Base-by-base conservation (phyloP, 768 basidiomycete genomes). In the Floccularia luteovirens region DNA sequence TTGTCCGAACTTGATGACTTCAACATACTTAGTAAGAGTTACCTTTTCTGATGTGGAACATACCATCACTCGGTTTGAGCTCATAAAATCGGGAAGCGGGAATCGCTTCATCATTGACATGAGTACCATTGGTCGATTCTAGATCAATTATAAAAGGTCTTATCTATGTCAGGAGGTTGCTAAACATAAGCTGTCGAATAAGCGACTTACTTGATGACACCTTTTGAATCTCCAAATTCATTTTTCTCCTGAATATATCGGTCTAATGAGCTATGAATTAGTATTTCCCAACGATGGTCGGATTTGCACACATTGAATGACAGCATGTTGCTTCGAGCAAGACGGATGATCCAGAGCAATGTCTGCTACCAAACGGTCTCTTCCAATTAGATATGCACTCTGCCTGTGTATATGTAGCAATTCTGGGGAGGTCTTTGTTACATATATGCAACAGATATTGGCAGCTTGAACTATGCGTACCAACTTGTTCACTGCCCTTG, bases 131-230 rank as follows among this genome's bases (percentile, higher is more conserved):
- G 2, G 96, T 97, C n/a, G 92, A 96, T 50, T 99, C 93, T 6
- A 99, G 77, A 62, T 99, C 96, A 44, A 99, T 96, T 36, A 99
- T 77, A 58, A 92, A 99, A 1, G 96, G 92, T 55, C 92, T 98
- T 17, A 45, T 24, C 31, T 5, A 39, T 31, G 20, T 35, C 33
- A 33, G 30, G 48, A 35, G 47, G 40, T 38, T 22, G 3, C 28
- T 10, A 14, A 17, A 30, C 28, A 3, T 17, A n/a, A 7, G 8
- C 25, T 12, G 20, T 16, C 30, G 36, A 34, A 22, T 28, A 17
- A 28, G 14, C 5, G 7, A 72, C 88, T 31, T 35, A 94, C 94
- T 98, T 99, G 32, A 89, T 75, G 3, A 72, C 62, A n/a, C 75
- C 69, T 56, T 89, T 93, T 5, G 74, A 64, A 33, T 67, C 73